Percentiles rank a stretch among this genome's conserved stretches.
Evolutionary conservation across 2,329 filamentous ascomycete genomes (phyloP).

Genomic region (Colletotrichum sp.): DNA sequence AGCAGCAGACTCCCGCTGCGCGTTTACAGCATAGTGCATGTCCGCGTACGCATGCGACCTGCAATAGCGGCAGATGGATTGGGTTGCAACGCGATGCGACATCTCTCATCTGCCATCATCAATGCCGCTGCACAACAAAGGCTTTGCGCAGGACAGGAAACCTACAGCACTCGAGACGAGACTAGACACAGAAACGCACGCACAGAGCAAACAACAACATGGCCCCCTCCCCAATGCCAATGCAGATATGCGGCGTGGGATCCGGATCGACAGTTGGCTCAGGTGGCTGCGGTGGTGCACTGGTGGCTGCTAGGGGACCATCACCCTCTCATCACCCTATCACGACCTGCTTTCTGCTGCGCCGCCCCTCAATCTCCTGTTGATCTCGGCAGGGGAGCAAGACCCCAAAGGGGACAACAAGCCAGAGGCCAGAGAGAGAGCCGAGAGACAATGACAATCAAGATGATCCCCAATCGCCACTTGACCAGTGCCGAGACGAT

Average conservation of each 20-base stretch:
- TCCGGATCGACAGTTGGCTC: constrained; percentile 6
- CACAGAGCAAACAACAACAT: neutral
- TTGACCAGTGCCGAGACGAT: constrained; percentile 5
- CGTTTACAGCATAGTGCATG: neutral
- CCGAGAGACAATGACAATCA: constrained; percentile 5
- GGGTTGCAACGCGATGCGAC: neutral
- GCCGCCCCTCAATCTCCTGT: constrained; percentile 14
- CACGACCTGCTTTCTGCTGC: neutral
- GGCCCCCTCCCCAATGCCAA: neutral
- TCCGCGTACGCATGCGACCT: neutral
- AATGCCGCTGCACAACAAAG: neutral
- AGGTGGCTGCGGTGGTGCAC: neutral
- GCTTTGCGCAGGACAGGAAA: neutral
- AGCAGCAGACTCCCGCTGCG: neutral
- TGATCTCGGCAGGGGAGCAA: constrained; percentile 7
- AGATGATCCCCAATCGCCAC: neutral
- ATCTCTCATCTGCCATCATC: neutral
- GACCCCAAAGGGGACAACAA: constrained; percentile 4
- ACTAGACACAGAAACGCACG: neutral
- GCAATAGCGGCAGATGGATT: neutral
- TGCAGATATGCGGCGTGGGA: neutral
- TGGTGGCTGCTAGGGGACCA: neutral
- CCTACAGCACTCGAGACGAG: neutral
- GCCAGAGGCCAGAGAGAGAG: neutral
- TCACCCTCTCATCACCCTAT: constrained; percentile 1